Evolutionary conservation across 768 basidiomycete species (phyloP).

Genomic region (Atractiella rhizophila): DNA sequence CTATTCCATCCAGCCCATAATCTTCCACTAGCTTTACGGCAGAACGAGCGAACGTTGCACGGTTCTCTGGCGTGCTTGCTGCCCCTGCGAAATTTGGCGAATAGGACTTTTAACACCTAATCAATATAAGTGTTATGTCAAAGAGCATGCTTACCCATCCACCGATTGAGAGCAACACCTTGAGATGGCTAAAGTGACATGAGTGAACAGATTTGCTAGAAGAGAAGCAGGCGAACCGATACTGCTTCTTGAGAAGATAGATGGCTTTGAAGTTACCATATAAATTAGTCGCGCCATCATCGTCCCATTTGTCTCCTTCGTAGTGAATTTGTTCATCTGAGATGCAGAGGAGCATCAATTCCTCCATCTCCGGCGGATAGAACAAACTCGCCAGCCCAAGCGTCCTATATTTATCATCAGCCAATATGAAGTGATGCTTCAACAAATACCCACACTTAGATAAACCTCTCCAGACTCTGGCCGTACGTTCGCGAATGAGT

Average conservation of each 20-base stretch:
- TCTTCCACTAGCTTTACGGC: conserved; percentile 58
- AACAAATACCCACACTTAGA: neutral
- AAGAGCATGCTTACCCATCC: conserved; percentile 34
- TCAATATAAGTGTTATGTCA: neutral
- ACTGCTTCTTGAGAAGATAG: conserved; percentile 62
- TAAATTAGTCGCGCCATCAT: neutral
- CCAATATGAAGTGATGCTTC: neutral
- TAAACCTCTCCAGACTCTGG: conserved; percentile 21
- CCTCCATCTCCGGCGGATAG: too few species aligned
- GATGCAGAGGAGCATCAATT: too few species aligned
- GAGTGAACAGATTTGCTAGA: conserved; percentile 21
- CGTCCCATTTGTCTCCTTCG: neutral
- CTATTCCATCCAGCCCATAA: conserved; percentile 74
- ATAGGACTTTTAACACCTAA: conserved; percentile 34
- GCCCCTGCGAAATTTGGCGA: conserved; percentile 65
- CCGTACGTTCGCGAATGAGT: conserved; percentile 59
- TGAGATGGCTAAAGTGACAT: too few species aligned
- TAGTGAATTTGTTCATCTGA: too few species aligned
- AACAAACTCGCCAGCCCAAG: too few species aligned
- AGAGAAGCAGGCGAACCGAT: conserved; percentile 57
- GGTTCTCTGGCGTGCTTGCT: conserved; percentile 36
- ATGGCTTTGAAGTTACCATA: conserved; percentile 74
- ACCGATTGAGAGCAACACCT: conserved; percentile 51
- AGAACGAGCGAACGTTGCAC: conserved; percentile 54
- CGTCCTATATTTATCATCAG: neutral